These are phyloP conservation scores for Penicillium ochrochloron DNA, from an alignment of 495 filamentous ascomycete genomes.

Conservation along the genomic window DNA sequence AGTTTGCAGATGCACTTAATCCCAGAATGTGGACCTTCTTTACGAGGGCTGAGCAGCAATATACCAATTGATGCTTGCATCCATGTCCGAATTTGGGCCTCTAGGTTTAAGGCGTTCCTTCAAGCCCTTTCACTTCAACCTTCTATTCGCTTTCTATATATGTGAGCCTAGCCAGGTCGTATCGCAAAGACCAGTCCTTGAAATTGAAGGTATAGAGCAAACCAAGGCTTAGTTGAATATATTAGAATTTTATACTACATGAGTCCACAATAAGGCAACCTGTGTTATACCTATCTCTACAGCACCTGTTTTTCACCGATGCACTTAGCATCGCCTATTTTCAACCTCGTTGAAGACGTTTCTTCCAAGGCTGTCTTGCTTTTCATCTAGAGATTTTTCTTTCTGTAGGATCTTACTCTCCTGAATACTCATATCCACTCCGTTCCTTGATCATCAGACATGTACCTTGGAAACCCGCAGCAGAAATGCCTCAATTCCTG, in stretches of 20 bases:
- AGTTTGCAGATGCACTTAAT: no score
- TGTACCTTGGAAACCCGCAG: neutral
- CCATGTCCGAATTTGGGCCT: no score
- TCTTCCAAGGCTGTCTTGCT: neutral
- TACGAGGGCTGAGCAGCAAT: neutral
- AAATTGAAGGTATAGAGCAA: no score
- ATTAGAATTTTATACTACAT: no score
- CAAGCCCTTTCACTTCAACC: neutral
- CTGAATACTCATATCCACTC: neutral
- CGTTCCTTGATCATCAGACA: neutral
- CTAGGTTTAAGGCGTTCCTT: neutral
- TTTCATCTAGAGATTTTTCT: neutral
- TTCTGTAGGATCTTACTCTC: neutral
- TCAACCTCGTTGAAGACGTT: no score
- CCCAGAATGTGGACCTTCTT: neutral
- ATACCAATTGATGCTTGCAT: neutral
- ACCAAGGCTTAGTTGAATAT: no score
- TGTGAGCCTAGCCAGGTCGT: no score
- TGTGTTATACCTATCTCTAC: no score
- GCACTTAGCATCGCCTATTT: neutral
- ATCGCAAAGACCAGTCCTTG: no score
- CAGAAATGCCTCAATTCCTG: neutral
- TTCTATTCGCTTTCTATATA: no score
- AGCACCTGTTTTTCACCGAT: no score
- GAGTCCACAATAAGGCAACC: no score